Percentiles rank a stretch among this genome's conserved stretches.
These are phyloP conservation scores for Prunus fruticosa DNA, from an alignment of 306 rosid species.

Conservation along the genomic window DNA sequence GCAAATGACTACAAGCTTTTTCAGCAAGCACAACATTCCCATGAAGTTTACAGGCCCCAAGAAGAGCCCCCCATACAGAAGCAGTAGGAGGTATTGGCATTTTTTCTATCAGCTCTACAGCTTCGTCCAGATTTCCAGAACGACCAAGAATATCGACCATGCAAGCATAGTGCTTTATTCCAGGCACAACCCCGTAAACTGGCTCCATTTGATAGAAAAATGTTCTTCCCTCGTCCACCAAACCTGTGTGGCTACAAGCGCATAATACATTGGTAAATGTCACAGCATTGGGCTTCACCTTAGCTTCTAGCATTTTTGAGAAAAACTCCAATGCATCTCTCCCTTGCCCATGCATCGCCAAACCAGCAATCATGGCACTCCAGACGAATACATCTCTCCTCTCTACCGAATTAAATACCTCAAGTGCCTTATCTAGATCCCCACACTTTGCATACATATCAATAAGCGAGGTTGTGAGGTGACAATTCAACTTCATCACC, in stretches of 20 bases:
- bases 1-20: slow-evolving; percentile 43
- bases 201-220: slow-evolving; percentile 54
- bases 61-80: slow-evolving; percentile 58
- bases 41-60: slow-evolving; percentile 52
- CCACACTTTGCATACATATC: slow-evolving; percentile 76
- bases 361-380: slow-evolving; percentile 65
- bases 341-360: slow-evolving; percentile 66
- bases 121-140: slow-evolving; percentile 53
- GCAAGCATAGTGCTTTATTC: slow-evolving; percentile 52
- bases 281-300: slow-evolving; percentile 58
- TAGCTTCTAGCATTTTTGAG: slow-evolving; percentile 46
- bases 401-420: slow-evolving; percentile 40
- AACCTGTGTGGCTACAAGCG: slow-evolving; percentile 60
- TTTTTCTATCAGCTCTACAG: slow-evolving; percentile 37
- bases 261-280: slow-evolving; percentile 58
- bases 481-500: slow-evolving; percentile 41
- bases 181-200: slow-evolving; percentile 50
- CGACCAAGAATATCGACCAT: slow-evolving; percentile 58
- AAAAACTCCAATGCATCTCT: slow-evolving; percentile 48
- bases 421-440: slow-evolving; percentile 51
- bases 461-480: slow-evolving; percentile 51
- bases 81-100: slow-evolving; percentile 50
- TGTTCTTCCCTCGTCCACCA: slow-evolving; percentile 44
- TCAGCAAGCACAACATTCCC: slow-evolving; percentile 57
- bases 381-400: slow-evolving; percentile 59